Evolutionary conservation across 345 rosid genomes (phyloP).

Genomic region (Populus simonii): DNA sequence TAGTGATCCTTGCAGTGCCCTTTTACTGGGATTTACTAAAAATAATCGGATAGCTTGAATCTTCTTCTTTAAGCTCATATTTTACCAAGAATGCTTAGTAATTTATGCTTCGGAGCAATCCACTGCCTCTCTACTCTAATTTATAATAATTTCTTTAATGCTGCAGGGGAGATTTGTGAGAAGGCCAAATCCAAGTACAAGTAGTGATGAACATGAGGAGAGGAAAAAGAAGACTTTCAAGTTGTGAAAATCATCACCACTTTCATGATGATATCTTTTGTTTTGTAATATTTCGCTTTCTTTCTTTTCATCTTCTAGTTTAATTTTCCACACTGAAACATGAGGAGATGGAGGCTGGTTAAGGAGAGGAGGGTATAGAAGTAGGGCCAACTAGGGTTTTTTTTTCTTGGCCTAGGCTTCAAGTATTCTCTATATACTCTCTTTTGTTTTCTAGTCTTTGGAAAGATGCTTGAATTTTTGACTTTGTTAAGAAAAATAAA

Average conservation of each 20-base stretch:
- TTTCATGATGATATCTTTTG: background rate
- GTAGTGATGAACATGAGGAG: constrained; percentile 14
- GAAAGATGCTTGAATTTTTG: background rate
- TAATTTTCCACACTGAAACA: background rate
- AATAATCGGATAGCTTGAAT: background rate
- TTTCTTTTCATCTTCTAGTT: background rate
- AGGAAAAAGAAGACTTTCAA: constrained; percentile 2
- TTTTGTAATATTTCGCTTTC: background rate
- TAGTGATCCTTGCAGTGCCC: too few relatives aligned
- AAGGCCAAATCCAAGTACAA: constrained; percentile 28
- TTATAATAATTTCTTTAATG: background rate
- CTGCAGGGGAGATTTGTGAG: constrained; percentile 65
- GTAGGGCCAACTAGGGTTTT: constrained; percentile 10
- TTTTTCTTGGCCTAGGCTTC: background rate
- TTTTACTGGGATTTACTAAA: too few relatives aligned
- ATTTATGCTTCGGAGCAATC: too few relatives aligned
- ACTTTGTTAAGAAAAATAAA: background rate
- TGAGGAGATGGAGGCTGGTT: constrained; percentile 12
- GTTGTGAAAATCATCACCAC: background rate
- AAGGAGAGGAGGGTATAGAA: background rate
- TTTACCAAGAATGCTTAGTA: too few relatives aligned
- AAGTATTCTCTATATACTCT: background rate
- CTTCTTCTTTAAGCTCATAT: background rate
- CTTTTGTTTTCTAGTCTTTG: constrained; percentile 7
- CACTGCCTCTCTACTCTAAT: background rate